phyloP scores from a whole-genome alignment of 495 filamentous ascomycete species.

The Penicillium maclennaniae region DNA sequence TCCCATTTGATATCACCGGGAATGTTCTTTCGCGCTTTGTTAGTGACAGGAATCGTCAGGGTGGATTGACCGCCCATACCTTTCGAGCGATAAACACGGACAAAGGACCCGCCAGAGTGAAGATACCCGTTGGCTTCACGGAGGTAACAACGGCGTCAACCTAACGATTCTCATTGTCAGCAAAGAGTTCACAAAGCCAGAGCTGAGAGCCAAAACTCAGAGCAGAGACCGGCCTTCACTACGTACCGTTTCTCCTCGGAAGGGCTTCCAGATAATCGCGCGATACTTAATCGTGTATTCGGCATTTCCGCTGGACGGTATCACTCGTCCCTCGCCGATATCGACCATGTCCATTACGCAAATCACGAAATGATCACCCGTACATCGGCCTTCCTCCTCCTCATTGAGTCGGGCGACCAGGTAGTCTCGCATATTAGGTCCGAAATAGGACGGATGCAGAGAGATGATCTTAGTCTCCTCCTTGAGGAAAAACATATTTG shows the following conservation, averaged over 20 bases:
- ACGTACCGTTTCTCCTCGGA: conserved; percentile 91
- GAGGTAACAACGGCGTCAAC: conserved; percentile 87
- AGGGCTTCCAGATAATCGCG: conserved; percentile 95
- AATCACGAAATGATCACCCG: conserved; percentile 91
- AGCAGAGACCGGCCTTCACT: background rate
- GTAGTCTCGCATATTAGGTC: conserved; percentile 81
- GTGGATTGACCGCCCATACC: conserved; percentile 46
- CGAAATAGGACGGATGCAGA: conserved; percentile 95
- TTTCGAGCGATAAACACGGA: conserved; percentile 83
- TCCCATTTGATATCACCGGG: conserved; percentile 91
- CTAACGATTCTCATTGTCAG: conserved; percentile 41
- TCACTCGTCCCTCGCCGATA: conserved; percentile 85
- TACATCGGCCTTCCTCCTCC: conserved; percentile 91
- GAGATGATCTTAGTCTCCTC: conserved; percentile 89
- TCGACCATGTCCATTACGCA: conserved; percentile 93
- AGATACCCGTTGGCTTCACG: conserved; percentile 89
- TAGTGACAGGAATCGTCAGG: conserved; percentile 6
- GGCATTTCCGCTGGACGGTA: conserved; percentile 82
- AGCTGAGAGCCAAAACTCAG: background rate
- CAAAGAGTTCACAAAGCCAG: background rate
- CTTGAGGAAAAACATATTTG: conserved; percentile 91
- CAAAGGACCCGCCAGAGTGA: conserved; percentile 83
- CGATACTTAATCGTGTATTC: conserved; percentile 94
- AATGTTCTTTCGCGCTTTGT: conserved; percentile 64
- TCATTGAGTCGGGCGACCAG: conserved; percentile 79